Percentiles rank a stretch among this genome's conserved stretches.
These are phyloP conservation scores for Scorias spongiosa DNA, from an alignment of 2,329 filamentous ascomycete species.

Conservation along the genomic window DNA sequence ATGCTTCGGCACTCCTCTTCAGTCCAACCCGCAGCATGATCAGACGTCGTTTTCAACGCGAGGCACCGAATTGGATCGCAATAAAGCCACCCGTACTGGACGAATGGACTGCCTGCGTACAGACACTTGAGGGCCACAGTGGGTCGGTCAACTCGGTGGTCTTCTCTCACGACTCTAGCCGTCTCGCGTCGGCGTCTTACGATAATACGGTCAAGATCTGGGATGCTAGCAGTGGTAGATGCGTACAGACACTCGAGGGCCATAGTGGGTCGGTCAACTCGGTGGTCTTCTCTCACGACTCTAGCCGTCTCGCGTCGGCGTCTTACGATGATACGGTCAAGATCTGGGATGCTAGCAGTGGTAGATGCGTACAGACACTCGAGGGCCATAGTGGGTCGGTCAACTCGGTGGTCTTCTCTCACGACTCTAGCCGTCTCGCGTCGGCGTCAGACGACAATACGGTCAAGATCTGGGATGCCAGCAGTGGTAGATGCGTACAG, in stretches of 20 bases:
- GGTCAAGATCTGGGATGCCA: slow-evolving; percentile 85
- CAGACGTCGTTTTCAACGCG: not conserved
- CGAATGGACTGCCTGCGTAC: slow-evolving; percentile 27
- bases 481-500: slow-evolving; percentile 43
- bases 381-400: not conserved
- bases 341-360: not conserved
- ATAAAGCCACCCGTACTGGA: too few species aligned
- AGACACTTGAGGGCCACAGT: slow-evolving; percentile 74
- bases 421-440: slow-evolving; percentile 81
- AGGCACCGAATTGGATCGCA: too few species aligned
- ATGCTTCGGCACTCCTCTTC: not conserved
- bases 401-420: slow-evolving; percentile 45
- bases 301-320: not conserved
- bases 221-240: slow-evolving; percentile 55
- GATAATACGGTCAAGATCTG: slow-evolving; percentile 80
- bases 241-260: slow-evolving; percentile 62
- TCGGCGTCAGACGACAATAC: slow-evolving; percentile 86
- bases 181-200: slow-evolving; percentile 76
- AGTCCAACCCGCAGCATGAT: not conserved
- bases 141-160: slow-evolving; percentile 79
- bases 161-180: slow-evolving; percentile 70
- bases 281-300: not conserved
- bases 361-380: not conserved
- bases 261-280: slow-evolving; percentile 78
- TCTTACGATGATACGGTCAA: not conserved